Percentiles rank a stretch among this genome's conserved stretches.
These are phyloP conservation scores for Cladobotryum mycophilum DNA, from an alignment of 2,329 filamentous ascomycete species.

Conservation along the genomic window DNA sequence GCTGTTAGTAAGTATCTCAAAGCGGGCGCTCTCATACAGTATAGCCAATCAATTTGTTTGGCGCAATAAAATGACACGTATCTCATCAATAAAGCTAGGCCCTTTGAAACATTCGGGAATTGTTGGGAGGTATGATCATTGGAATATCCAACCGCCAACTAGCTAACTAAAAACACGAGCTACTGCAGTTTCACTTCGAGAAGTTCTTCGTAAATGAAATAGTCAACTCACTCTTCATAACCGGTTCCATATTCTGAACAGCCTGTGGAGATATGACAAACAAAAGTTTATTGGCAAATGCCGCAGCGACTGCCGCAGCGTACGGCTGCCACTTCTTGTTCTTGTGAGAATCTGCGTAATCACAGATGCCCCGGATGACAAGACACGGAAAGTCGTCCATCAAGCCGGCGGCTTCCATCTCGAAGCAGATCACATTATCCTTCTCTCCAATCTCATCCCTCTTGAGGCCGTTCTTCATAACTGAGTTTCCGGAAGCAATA, in stretches of 20 bases:
- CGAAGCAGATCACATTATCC: slow-evolving; percentile 13
- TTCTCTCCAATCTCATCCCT: neutral
- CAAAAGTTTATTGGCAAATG: slow-evolving; percentile 17
- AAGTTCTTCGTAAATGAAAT: neutral
- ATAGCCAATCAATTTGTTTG: no score
- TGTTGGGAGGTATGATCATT: no score
- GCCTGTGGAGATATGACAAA: neutral
- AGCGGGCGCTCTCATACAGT: no score
- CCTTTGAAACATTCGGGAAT: no score
- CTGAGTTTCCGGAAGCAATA: neutral
- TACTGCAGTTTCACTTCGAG: no score
- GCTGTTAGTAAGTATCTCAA: no score
- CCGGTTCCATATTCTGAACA: neutral
- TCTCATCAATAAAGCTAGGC: no score
- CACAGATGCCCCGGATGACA: slow-evolving; percentile 29
- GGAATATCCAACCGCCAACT: no score
- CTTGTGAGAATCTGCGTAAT: slow-evolving; percentile 34
- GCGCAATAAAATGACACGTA: no score
- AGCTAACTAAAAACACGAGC: no score
- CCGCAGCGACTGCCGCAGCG: slow-evolving; percentile 27
- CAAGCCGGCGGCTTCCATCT: slow-evolving; percentile 23
- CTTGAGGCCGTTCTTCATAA: neutral
- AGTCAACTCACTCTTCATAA: neutral
- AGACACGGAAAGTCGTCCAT: slow-evolving; percentile 21
- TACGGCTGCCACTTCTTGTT: slow-evolving; percentile 29